Evolutionary conservation across 2,329 filamentous ascomycete species (phyloP).

Genomic region (Corinectria fuckeliana): DNA sequence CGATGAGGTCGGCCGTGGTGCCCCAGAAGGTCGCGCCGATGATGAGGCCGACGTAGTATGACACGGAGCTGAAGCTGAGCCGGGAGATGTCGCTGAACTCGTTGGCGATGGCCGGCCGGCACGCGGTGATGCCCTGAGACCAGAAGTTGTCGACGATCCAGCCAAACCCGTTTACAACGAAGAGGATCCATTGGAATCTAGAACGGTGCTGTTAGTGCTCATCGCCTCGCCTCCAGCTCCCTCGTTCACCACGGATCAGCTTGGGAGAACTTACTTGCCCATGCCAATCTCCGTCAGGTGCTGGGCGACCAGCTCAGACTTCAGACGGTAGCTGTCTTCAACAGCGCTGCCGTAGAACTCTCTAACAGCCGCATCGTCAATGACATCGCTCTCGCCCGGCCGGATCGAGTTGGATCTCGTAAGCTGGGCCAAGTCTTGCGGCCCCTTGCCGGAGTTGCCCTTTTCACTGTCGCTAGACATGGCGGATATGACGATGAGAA

Average conservation of each 20-base stretch:
- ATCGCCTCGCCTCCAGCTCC: neutral
- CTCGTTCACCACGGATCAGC: neutral
- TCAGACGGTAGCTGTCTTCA: constrained; percentile 41
- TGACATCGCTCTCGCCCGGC: constrained; percentile 13
- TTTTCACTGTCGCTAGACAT: constrained; percentile 16
- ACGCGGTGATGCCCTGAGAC: constrained; percentile 45
- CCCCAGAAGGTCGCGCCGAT: constrained; percentile 55
- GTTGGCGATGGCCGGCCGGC: constrained; percentile 42
- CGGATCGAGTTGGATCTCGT: constrained; percentile 12
- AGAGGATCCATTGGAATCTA: constrained; percentile 51
- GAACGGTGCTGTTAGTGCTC: neutral
- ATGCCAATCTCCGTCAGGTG: constrained; percentile 41
- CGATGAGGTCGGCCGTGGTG: constrained; percentile 48
- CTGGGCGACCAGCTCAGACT: constrained; percentile 42
- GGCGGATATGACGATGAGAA: neutral
- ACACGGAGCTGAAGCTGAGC: constrained; percentile 43
- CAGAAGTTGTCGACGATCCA: constrained; percentile 54
- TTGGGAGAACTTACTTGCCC: constrained; percentile 41
- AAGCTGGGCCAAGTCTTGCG: constrained; percentile 8
- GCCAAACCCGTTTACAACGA: constrained; percentile 54
- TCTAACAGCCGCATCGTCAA: constrained; percentile 13
- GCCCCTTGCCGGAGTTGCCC: constrained; percentile 2
- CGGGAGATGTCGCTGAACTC: constrained; percentile 43
- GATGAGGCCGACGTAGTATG: constrained; percentile 51
- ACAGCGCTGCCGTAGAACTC: constrained; percentile 46